Percentiles rank a stretch among this genome's conserved stretches.
phyloP scores from a whole-genome alignment of 805 yeast species.

The Ogataea naganishii region DNA sequence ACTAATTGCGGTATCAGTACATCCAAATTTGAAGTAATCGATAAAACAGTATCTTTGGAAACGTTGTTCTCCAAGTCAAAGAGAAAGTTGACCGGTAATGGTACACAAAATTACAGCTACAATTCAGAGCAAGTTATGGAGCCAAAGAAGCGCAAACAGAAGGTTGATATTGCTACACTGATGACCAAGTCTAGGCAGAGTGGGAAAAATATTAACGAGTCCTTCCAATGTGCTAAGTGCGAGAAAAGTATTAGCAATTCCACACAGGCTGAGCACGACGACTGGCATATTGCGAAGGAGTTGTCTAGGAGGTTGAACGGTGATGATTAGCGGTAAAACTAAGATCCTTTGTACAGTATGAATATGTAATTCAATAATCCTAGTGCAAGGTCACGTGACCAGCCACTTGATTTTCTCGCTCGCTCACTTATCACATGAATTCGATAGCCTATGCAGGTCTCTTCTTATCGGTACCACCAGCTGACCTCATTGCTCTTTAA shows the following conservation, averaged over 20 bases:
- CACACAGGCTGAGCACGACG: slow-evolving; percentile 2
- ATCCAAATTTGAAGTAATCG: slow-evolving; percentile 42
- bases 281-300: slow-evolving; percentile 5
- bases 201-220: too few relatives aligned
- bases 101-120: too few relatives aligned
- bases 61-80: too few relatives aligned
- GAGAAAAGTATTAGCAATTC: neutral
- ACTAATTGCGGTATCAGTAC: slow-evolving; percentile 41
- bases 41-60: slow-evolving; percentile 17
- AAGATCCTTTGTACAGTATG: neutral
- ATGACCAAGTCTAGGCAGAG: too few relatives aligned
- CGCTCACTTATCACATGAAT: neutral
- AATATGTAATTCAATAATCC: neutral
- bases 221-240: slow-evolving; percentile 1
- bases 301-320: slow-evolving; percentile 2
- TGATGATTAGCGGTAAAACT: neutral
- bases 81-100: too few relatives aligned
- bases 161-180: too few relatives aligned
- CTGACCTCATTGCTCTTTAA: slow-evolving; percentile 2
- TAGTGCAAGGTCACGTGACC: neutral
- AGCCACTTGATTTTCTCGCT: neutral
- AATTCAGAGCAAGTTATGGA: too few relatives aligned
- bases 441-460: neutral
- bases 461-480: slow-evolving; percentile 1
- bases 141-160: too few relatives aligned